A percentile compares a stretch with the other conserved stretches of the same genome.
Evolutionary conservation across 2,329 filamentous ascomycete genomes (phyloP).

Genomic region (Metarhizium rileyi): DNA sequence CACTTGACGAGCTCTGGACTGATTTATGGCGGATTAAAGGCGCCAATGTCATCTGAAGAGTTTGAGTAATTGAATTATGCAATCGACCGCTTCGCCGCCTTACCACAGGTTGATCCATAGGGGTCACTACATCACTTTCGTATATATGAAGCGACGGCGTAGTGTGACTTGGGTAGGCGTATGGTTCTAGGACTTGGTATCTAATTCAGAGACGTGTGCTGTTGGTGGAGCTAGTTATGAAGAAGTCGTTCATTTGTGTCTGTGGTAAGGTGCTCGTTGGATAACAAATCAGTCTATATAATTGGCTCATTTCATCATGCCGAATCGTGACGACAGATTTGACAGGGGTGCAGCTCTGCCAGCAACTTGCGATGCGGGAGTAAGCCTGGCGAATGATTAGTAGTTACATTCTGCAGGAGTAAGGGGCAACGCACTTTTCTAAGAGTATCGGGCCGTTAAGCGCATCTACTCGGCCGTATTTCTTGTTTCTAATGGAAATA

Average conservation of each 20-base stretch:
- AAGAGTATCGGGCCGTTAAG: constrained; percentile 78
- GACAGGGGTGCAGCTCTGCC: constrained; percentile 54
- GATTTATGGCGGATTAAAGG: constrained; percentile 16
- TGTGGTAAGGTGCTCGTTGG: background rate
- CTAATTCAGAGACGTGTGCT: constrained; percentile 9
- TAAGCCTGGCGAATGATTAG: constrained; percentile 42
- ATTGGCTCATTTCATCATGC: constrained; percentile 37
- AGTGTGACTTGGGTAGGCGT: constrained; percentile 8
- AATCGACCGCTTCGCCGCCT: background rate
- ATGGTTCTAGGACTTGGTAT: constrained; percentile 6
- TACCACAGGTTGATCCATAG: background rate
- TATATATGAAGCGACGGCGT: background rate
- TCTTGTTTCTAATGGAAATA: constrained; percentile 77
- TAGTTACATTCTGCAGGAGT: background rate
- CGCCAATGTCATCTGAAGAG: constrained; percentile 35
- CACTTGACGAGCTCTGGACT: background rate
- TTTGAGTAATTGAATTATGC: constrained; percentile 26
- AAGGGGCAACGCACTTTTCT: constrained; percentile 61
- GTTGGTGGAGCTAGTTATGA: constrained; percentile 6
- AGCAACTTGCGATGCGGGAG: constrained; percentile 49
- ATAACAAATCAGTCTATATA: background rate
- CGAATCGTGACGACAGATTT: constrained; percentile 67
- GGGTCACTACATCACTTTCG: background rate
- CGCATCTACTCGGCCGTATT: constrained; percentile 87
- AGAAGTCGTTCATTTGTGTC: background rate